Percentiles rank a stretch among this genome's conserved stretches.
phyloP scores from a whole-genome alignment of 2,329 filamentous ascomycete genomes.

The Parastagonospora nodorum region DNA sequence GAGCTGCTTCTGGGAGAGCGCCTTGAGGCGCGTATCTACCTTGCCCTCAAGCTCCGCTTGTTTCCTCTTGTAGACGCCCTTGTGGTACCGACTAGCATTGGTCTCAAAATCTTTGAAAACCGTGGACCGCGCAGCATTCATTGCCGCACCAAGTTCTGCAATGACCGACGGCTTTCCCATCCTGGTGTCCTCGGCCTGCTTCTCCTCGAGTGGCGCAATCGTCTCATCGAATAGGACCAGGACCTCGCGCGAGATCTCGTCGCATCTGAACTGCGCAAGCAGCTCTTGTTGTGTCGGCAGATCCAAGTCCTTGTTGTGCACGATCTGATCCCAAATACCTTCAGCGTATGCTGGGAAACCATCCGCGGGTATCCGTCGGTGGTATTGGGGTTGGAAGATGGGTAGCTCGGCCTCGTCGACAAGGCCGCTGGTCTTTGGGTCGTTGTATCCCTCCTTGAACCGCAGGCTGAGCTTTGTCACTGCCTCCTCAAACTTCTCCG shows the following conservation, averaged over 20 bases:
- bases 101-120: constrained; percentile 84
- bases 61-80: constrained; percentile 89
- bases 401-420: constrained; percentile 76
- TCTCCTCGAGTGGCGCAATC: constrained; percentile 83
- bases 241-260: constrained; percentile 93
- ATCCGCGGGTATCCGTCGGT: constrained; percentile 92
- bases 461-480: constrained; percentile 78
- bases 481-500: constrained; percentile 84
- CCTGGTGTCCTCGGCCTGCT: constrained; percentile 75
- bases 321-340: constrained; percentile 97
- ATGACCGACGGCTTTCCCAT: constrained; percentile 77
- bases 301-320: constrained; percentile 97
- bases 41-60: constrained; percentile 82
- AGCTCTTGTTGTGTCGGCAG: constrained; percentile 96
- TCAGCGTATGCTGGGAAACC: constrained; percentile 94
- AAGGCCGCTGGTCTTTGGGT: constrained; percentile 64
- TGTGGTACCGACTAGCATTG: constrained; percentile 94
- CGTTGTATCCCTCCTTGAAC: constrained; percentile 81
- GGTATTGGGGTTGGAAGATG: constrained; percentile 91
- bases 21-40: constrained; percentile 85
- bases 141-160: constrained; percentile 72
- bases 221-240: constrained; percentile 79
- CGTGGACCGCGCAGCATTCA: constrained; percentile 72
- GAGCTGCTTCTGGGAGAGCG: constrained; percentile 86
- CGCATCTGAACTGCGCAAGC: constrained; percentile 94